A percentile compares a stretch with the other conserved stretches of the same genome.
phyloP scores from a whole-genome alignment of 805 yeast genomes.

The Yamadazyma takamatsuzukensis region DNA sequence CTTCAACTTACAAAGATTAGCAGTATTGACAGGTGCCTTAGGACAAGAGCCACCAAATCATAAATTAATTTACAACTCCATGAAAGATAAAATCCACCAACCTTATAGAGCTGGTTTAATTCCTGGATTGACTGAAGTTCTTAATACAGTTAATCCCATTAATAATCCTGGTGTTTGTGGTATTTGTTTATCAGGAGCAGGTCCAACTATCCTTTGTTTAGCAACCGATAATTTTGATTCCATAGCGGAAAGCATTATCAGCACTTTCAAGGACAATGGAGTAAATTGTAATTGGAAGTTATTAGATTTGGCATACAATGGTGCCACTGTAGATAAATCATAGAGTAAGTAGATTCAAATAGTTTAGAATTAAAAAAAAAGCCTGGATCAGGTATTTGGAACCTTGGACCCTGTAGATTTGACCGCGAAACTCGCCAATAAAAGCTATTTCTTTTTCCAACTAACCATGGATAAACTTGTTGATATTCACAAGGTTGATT shows the following conservation, averaged over 20 bases:
- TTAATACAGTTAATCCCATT: slow-evolving; percentile 75
- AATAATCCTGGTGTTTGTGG: slow-evolving; percentile 85
- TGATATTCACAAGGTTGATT: slow-evolving; percentile 11
- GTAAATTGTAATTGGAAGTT: slow-evolving; percentile 81
- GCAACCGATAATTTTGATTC: slow-evolving; percentile 86
- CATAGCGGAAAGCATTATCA: slow-evolving; percentile 74
- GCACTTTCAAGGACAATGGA: slow-evolving; percentile 59
- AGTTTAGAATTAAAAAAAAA: no score
- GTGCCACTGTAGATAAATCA: slow-evolving; percentile 45
- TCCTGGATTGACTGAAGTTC: slow-evolving; percentile 84
- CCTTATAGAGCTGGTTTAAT: slow-evolving; percentile 91
- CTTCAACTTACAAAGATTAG: slow-evolving; percentile 89
- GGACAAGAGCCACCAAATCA: slow-evolving; percentile 82
- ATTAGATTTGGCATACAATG: slow-evolving; percentile 83
- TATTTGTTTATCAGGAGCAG: slow-evolving; percentile 95
- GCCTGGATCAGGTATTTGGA: no score
- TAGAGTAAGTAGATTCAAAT: background rate
- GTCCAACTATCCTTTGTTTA: slow-evolving; percentile 92
- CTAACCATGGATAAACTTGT: slow-evolving; percentile 7
- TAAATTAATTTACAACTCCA: slow-evolving; percentile 81
- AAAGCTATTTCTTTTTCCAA: slow-evolving; percentile 1
- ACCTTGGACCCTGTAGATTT: no score
- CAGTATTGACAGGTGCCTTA: slow-evolving; percentile 88
- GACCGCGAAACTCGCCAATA: slow-evolving; percentile 6
- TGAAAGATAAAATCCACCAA: slow-evolving; percentile 96